phyloP scores from a whole-genome alignment of 2,329 filamentous ascomycete species.

The Septoria petroselini region DNA sequence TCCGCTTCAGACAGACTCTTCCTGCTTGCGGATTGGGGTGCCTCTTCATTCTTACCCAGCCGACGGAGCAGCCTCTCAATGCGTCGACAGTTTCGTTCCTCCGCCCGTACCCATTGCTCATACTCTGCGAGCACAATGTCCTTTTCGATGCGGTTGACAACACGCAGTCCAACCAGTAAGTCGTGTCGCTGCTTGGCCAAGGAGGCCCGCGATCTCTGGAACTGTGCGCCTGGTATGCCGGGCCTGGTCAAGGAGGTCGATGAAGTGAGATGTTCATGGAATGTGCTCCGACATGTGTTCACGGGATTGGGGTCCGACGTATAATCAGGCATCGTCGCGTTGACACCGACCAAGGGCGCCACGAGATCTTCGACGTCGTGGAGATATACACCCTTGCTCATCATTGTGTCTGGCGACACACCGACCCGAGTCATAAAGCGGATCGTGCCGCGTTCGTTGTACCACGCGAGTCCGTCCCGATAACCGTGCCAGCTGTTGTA shows the following conservation, averaged over 20 bases:
- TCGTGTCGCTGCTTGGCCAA: slow-evolving; percentile 85
- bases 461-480: slow-evolving; percentile 73
- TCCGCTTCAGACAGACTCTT: not conserved
- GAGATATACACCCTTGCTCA: slow-evolving; percentile 83
- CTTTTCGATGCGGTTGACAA: slow-evolving; percentile 83
- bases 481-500: slow-evolving; percentile 74
- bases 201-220: slow-evolving; percentile 76
- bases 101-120: slow-evolving; percentile 85
- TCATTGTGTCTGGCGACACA: slow-evolving; percentile 71
- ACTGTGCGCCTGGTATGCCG: slow-evolving; percentile 43
- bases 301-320: not conserved
- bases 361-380: slow-evolving; percentile 68
- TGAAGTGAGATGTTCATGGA: slow-evolving; percentile 31
- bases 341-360: slow-evolving; percentile 35
- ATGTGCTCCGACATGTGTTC: slow-evolving; percentile 36
- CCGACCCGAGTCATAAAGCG: slow-evolving; percentile 80
- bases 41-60: slow-evolving; percentile 18
- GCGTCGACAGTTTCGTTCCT: slow-evolving; percentile 71
- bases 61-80: slow-evolving; percentile 50
- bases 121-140: slow-evolving; percentile 85
- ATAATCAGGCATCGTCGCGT: slow-evolving; percentile 7
- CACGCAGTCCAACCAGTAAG: slow-evolving; percentile 80
- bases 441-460: slow-evolving; percentile 74
- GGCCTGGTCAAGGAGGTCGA: slow-evolving; percentile 15
- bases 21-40: not conserved